A percentile compares a stretch with the other conserved stretches of the same genome.
Conservation (phyloP, 106 monocot genomes). For the Dendrobium huoshanense region DNA sequence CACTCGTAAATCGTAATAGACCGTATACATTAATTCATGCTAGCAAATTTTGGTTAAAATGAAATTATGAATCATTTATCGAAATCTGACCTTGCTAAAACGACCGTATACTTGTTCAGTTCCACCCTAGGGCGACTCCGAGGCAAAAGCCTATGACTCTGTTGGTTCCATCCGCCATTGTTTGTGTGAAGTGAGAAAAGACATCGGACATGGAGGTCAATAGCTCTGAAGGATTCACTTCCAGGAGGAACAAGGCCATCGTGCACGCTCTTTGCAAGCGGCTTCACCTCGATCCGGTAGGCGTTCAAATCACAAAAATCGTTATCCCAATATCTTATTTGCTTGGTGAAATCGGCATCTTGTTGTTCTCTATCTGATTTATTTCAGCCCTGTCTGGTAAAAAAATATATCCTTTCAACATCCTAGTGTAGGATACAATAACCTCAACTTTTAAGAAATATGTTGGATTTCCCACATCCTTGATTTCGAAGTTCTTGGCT, state of each 20-base stretch:
- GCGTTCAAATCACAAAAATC: background rate
- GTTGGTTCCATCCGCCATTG: background rate
- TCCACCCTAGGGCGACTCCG: background rate
- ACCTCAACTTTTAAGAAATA: too few relatives aligned
- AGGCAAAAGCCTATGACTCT: background rate
- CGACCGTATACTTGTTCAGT: too few relatives aligned
- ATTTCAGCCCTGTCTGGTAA: background rate
- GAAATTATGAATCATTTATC: too few relatives aligned
- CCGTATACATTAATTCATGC: too few relatives aligned
- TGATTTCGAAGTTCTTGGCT: too few relatives aligned
- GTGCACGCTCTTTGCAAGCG: slow-evolving; percentile 35
- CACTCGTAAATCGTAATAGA: too few relatives aligned
- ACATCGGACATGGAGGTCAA: background rate
- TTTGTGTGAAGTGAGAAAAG: background rate
- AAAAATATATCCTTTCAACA: background rate
- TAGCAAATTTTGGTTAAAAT: too few relatives aligned
- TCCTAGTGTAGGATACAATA: too few relatives aligned
- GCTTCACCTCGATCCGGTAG: slow-evolving; percentile 36
- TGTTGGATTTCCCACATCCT: too few relatives aligned
- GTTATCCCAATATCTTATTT: background rate
- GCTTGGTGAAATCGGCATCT: background rate
- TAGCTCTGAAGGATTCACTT: background rate
- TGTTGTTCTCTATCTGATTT: background rate
- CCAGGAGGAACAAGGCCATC: slow-evolving; percentile 31
- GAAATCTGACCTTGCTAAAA: too few relatives aligned